These are phyloP conservation scores for Lyophyllum semitale DNA, from an alignment of 768 basidiomycete species.

Conservation along the genomic window DNA sequence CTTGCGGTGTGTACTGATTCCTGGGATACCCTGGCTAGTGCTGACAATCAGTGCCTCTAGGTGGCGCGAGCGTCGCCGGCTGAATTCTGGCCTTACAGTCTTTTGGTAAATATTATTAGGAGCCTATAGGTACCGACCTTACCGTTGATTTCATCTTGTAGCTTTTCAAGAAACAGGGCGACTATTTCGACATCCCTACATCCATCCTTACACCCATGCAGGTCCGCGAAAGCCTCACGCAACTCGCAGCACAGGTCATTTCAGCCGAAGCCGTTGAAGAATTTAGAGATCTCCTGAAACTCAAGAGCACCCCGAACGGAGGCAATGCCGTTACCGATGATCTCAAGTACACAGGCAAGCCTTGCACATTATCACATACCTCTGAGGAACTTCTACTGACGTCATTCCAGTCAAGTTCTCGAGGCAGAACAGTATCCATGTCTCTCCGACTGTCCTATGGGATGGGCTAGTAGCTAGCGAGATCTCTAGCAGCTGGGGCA, in stretches of 20 bases:
- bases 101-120: slow-evolving; percentile 44
- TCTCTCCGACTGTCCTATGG: slow-evolving; percentile 82
- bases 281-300: slow-evolving; percentile 62
- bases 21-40: not conserved
- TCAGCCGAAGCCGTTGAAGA: slow-evolving; percentile 48
- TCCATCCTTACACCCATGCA: slow-evolving; percentile 67
- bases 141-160: slow-evolving; percentile 23
- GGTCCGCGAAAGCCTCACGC: slow-evolving; percentile 73
- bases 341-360: slow-evolving; percentile 81
- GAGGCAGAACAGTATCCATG: slow-evolving; percentile 90
- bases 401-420: slow-evolving; percentile 75
- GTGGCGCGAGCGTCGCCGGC: slow-evolving; percentile 71
- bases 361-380: not conserved
- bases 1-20: slow-evolving; percentile 62
- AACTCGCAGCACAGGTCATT: slow-evolving; percentile 56
- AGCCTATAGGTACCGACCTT: not conserved
- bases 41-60: slow-evolving; percentile 30
- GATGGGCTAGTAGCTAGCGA: slow-evolving; percentile 74
- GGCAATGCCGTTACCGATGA: slow-evolving; percentile 84
- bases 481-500: slow-evolving; percentile 81
- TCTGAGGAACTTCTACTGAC: not conserved
- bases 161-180: slow-evolving; percentile 75
- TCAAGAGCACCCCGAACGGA: slow-evolving; percentile 71
- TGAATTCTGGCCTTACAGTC: slow-evolving; percentile 80
- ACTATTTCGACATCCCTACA: slow-evolving; percentile 80